Evolutionary conservation across 345 rosid species (phyloP), one percentile per base, ranked within the genome.

Genomic region (Rhizophora mangle): DNA sequence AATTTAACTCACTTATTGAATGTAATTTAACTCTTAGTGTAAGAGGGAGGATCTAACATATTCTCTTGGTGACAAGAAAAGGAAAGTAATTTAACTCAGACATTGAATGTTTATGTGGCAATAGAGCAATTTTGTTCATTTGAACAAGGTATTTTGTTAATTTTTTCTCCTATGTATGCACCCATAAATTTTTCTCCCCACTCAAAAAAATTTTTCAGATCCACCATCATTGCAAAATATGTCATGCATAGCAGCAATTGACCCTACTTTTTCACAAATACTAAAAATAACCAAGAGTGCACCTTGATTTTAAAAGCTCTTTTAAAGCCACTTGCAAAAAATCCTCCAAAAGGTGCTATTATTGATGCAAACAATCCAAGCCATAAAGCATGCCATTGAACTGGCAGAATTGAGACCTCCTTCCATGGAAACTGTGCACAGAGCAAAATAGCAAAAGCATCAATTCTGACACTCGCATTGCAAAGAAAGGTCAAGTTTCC

Each of bases 271-370:
- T 1, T 10, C 21, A 21, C 4, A 34, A 20, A 63, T 30, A 52
- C 60, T 22, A 64, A 67, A 58, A 20, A 39, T 19, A 43, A 64
- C 46, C 30, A 34, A 61, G 57, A 52, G 10, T 22, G 9, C 52
- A 92, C 99, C 97, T 95, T 95, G 79, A 92, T 72, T 79, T 92
- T 95, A 66, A 95, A 95, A 65, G 99, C 99, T 82, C 99, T 86
- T 72, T 95, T 95, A 37, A 95, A 95, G 65, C 99, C 99, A 39
- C 97, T 95, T 0, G 99, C 97, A 22, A 95, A 95, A 81, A 95
- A 95, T 27, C 99, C 99, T 69, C 99, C 99, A 55, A 95, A 95
- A 58, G 99, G 99, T 60, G 99, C 99, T 81, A 95, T 95, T 54
- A 95, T 95, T 49, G 99, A 95, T 71, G 99, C 96, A 58, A 95